Evolutionary conservation across 140 eudicot species (phyloP), one percentile per base, ranked within the genome.

Genomic region (Anethum foeniculum): DNA sequence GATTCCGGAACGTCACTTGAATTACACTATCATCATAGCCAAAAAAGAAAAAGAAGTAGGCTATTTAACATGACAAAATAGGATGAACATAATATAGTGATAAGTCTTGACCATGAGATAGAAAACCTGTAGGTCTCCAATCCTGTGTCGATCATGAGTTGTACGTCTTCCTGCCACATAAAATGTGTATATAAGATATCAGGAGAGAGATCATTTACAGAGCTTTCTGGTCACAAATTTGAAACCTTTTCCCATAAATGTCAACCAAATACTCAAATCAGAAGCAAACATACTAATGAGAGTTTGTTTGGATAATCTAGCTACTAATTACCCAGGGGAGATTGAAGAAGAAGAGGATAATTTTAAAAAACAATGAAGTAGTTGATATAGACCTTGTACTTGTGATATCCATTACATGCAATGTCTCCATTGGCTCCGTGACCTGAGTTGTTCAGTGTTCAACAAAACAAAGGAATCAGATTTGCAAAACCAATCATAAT

Each of bases 21-120:
- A 71, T 38, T 75, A 14, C 19, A 32, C 32, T 48, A 47, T 34
- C 15, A 8, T 3, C 1, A 47, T 14, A 14, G 41, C 3, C 11
- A 23, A 28, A 15, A 34, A 39, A 39, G 43, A 39, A 39, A 71
- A 39, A 9, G n/a, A 32, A 19, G 75, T 13, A 14, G 27, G 51
- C 48, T 3, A 38, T 4, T 15, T 74, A 48, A 47, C 15, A 47
- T 46, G 7, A 25, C 8, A 75, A 75, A 46, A 27, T 48, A 12
- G 44, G 74, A 16, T 28, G 14, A 58, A 41, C 90, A 73, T 92
- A 92, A 96, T 86, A 18, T 86, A 18, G 97, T 93, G 77, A 92
- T 88, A 27, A 92, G 84, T 86, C 97, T 83, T 46, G 96, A 86
- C 97, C 97, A 92, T 47, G 93, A 92, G 82, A 92, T 90, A n/a